Base-by-base conservation (phyloP, 495 filamentous ascomycete species). In the Neurospora sp. region DNA sequence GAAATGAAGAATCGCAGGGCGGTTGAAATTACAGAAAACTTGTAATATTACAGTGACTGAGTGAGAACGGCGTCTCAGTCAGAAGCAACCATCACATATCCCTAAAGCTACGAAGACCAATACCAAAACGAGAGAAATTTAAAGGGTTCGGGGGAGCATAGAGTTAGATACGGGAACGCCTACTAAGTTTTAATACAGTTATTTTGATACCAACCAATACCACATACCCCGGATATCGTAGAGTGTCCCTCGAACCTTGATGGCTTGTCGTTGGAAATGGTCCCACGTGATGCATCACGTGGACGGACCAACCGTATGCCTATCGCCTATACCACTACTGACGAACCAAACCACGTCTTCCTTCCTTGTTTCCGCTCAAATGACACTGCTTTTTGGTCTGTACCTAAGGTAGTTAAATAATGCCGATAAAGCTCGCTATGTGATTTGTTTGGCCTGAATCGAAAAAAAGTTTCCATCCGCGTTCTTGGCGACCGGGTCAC, bases 271-370 rank as follows among this genome's bases (percentile, higher is more conserved):
- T 46, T 5, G 0, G 0, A 9, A 10, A n/a, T 4, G 8, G 18
- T 11, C 1, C 0, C 44, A 46, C 44, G 44, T 46, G 44, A 1
- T 0, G 0, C 1, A 20, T 20, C 44, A 46, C 44, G 44, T 46
- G 44, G 0, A 9, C 7, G 1, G 0, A 3, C n/a, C 44, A n/a
- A 4, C 18, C 2, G 42, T n/a, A n/a, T n/a, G n/a, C n/a, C n/a
- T n/a, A n/a, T n/a, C n/a, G n/a, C n/a, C n/a, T n/a, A n/a, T n/a
- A n/a, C n/a, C n/a, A n/a, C 16, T 16, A 44, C 44, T n/a, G 9
- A 46, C n/a, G 44, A 46, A 20, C 8, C 44, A 46, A 20, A 20
- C 41, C 6, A n/a, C 41, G 7, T n/a, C 41, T 18, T 44, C 41
- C 41, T 18, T 18, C 41, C 6, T n/a, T n/a, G 2, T n/a, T 44